These are phyloP conservation scores for Ophiosphaerella korrae DNA, from an alignment of 2,329 filamentous ascomycete genomes.

Conservation along the genomic window DNA sequence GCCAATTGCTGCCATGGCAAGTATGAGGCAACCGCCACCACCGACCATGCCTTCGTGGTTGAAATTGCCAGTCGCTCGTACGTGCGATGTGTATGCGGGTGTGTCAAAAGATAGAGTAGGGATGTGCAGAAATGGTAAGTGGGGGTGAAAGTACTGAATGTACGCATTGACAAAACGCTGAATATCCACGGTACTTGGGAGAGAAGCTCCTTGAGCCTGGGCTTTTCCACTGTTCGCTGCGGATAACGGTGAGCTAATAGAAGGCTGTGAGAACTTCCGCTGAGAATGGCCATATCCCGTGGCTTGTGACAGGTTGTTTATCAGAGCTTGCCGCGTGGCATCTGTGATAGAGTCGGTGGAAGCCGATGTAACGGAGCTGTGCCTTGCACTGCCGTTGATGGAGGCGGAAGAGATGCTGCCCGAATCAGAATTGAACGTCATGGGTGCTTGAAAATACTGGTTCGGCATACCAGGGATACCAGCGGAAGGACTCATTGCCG, in stretches of 20 bases:
- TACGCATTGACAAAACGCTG: constrained; percentile 91
- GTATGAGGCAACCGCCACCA: constrained; percentile 82
- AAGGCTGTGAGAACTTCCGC: constrained; percentile 65
- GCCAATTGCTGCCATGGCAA: constrained; percentile 87
- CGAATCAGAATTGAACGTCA: constrained; percentile 73
- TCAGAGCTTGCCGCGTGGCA: constrained; percentile 66
- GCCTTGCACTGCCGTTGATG: constrained; percentile 68
- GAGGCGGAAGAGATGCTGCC: constrained; percentile 67
- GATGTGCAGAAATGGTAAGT: constrained; percentile 92
- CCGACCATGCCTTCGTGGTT: constrained; percentile 65
- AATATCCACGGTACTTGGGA: constrained; percentile 83
- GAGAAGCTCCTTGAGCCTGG: constrained; percentile 57
- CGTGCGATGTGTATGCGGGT: constrained; percentile 65
- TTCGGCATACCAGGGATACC: constrained; percentile 68
- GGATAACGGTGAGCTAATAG: constrained; percentile 59
- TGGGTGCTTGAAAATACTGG: constrained; percentile 67
- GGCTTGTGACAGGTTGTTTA: constrained; percentile 66
- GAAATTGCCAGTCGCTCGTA: constrained; percentile 63
- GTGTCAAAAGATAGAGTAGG: constrained; percentile 90
- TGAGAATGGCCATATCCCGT: constrained; percentile 58
- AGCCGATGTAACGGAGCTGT: constrained; percentile 64
- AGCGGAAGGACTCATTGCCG: constrained; percentile 70
- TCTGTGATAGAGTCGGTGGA: constrained; percentile 71
- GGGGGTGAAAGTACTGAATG: constrained; percentile 89
- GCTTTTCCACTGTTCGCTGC: constrained; percentile 35